phyloP scores from a whole-genome alignment of 2,329 filamentous ascomycete species.

The Tolypocladium inflatum region DNA sequence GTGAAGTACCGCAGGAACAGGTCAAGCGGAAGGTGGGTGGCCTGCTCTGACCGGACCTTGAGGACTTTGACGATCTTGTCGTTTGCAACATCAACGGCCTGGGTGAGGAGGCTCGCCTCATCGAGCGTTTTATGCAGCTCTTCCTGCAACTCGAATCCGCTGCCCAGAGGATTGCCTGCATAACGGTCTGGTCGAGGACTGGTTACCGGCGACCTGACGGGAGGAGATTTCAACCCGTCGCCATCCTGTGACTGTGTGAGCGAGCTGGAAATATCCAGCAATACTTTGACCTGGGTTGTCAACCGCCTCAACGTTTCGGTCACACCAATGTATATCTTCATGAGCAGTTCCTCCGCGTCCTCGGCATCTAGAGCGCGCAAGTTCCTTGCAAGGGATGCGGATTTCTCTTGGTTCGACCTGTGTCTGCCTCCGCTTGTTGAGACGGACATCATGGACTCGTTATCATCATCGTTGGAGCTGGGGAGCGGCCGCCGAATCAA shows the following conservation, averaged over 20 bases:
- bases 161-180: constrained; percentile 10
- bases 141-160: constrained; percentile 50
- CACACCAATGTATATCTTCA: constrained; percentile 76
- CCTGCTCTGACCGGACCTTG: constrained; percentile 68
- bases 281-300: constrained; percentile 83
- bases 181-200: constrained; percentile 35
- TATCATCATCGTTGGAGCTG: constrained; percentile 89
- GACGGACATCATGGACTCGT: constrained; percentile 76
- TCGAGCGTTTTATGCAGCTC: constrained; percentile 71
- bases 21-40: constrained; percentile 54
- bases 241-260: constrained; percentile 35
- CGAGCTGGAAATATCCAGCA: constrained; percentile 87
- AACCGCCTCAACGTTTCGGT: constrained; percentile 79
- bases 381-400: constrained; percentile 78
- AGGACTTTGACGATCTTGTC: constrained; percentile 68
- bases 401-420: constrained; percentile 78
- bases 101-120: constrained; percentile 66
- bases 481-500: constrained; percentile 79
- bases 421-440: constrained; percentile 65
- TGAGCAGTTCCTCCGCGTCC: constrained; percentile 75
- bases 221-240: constrained; percentile 36
- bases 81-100: constrained; percentile 73
- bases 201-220: constrained; percentile 40
- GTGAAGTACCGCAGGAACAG: constrained; percentile 75
- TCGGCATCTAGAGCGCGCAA: constrained; percentile 72